phyloP scores from a whole-genome alignment of 352 stramenopile species.

The Pythium phragmiticola region DNA sequence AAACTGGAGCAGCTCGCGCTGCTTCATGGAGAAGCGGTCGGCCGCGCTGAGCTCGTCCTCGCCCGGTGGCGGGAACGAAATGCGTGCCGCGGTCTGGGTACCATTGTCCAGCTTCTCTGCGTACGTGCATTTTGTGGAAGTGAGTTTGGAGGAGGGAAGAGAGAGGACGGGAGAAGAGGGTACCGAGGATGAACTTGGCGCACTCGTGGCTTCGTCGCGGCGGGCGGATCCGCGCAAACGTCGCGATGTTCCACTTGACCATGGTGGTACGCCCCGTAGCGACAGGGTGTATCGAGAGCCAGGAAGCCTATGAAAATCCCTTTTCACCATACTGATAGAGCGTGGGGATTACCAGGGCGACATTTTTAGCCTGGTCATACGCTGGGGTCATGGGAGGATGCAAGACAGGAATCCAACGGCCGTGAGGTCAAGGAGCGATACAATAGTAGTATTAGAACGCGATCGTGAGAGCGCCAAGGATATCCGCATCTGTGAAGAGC shows the following conservation, averaged over 20 bases:
- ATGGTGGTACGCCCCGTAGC: constrained; percentile 19
- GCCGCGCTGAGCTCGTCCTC: constrained; percentile 31
- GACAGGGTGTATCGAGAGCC: no score
- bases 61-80: constrained; percentile 59
- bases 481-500: constrained; percentile 27
- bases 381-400: no score
- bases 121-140: background rate
- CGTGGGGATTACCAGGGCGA: no score
- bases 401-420: background rate
- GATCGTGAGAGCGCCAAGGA: constrained; percentile 20
- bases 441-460: constrained; percentile 13
- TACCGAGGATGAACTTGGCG: constrained; percentile 62
- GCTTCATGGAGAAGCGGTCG: constrained; percentile 62
- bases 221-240: constrained; percentile 66
- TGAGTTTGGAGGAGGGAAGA: background rate
- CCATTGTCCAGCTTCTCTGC: constrained; percentile 55
- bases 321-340: no score
- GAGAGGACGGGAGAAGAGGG: background rate
- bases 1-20: constrained; percentile 71
- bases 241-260: constrained; percentile 80
- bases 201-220: constrained; percentile 52
- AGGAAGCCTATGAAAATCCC: no score
- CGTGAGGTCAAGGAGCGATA: background rate
- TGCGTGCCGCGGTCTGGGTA: constrained; percentile 38
- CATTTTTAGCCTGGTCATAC: background rate